Evolutionary conservation across 805 yeast species (phyloP).

Genomic region (Myxozyma monticola): DNA sequence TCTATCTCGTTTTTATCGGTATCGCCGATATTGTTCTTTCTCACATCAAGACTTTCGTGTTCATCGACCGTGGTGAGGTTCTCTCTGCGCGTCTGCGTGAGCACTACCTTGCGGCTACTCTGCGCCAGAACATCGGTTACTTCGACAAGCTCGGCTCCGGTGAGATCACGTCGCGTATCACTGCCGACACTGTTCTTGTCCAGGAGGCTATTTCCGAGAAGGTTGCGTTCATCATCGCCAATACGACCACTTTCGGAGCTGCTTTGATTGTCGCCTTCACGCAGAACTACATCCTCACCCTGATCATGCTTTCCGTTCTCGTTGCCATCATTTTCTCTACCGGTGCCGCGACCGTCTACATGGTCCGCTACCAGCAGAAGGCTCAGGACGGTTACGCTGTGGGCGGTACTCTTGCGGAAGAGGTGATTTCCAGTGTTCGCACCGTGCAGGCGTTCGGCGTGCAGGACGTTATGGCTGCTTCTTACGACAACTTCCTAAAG

Average conservation of each 20-base stretch:
- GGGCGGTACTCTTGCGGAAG: conserved; percentile 44
- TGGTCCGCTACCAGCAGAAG: conserved; percentile 28
- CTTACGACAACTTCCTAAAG: conserved; percentile 37
- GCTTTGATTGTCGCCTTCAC: conserved; percentile 43
- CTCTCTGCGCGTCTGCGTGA: conserved; percentile 45
- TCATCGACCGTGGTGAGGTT: conserved; percentile 45
- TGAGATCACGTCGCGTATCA: conserved; percentile 46
- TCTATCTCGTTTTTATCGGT: conserved; percentile 45
- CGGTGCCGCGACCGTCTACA: conserved; percentile 37
- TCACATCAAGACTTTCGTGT: conserved; percentile 40
- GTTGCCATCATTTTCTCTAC: conserved; percentile 38
- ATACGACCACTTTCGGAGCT: conserved; percentile 43
- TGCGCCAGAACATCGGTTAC: conserved; percentile 46
- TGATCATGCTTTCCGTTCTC: conserved; percentile 41
- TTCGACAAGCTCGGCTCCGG: conserved; percentile 47
- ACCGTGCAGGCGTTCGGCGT: conserved; percentile 47
- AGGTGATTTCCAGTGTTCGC: conserved; percentile 43
- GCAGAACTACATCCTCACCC: conserved; percentile 42
- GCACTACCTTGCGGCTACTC: conserved; percentile 40
- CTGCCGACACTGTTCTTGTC: conserved; percentile 43
- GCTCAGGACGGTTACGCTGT: conserved; percentile 23
- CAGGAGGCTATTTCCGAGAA: conserved; percentile 48
- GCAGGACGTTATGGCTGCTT: conserved; percentile 40
- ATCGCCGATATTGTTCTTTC: conserved; percentile 36
- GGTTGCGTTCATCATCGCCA: conserved; percentile 42